These are phyloP conservation scores for Plasmodium cynomolgi DNA, from an alignment of 169 alveolate genomes.

Conservation along the genomic window DNA sequence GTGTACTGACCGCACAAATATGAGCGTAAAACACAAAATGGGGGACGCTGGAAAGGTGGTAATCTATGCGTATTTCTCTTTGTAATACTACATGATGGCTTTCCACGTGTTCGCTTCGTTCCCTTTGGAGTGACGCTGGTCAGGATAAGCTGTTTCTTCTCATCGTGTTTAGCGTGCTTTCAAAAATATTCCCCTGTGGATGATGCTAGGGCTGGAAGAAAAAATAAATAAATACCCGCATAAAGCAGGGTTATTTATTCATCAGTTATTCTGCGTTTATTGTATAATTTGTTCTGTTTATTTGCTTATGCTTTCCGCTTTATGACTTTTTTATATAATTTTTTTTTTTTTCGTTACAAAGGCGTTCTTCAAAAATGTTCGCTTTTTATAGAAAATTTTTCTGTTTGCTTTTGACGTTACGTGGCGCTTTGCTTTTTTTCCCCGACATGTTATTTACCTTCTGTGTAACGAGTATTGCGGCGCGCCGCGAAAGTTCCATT, in stretches of 20 bases:
- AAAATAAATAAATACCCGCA: background rate
- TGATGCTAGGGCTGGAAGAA: background rate
- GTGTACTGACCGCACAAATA: background rate
- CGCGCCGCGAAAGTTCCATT: background rate
- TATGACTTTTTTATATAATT: background rate
- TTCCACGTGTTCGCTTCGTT: background rate
- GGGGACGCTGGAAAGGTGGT: background rate
- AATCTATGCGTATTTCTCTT: background rate
- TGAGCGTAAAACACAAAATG: background rate
- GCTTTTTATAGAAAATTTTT: background rate
- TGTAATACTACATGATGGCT: background rate
- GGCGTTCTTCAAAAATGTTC: background rate
- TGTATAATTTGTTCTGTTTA: background rate
- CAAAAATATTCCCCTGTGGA: background rate
- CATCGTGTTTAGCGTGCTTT: background rate
- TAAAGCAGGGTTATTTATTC: conserved; percentile 8
- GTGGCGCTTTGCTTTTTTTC: background rate
- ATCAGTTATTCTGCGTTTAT: background rate
- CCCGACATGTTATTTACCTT: background rate
- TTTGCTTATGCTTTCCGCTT: background rate
- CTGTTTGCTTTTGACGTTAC: background rate
- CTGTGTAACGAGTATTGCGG: background rate
- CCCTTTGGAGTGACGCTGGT: background rate
- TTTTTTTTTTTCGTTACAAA: background rate
- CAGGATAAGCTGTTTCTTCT: background rate